phyloP scores from a whole-genome alignment of 2,329 filamentous ascomycete genomes.

The Hortaea sp. region DNA sequence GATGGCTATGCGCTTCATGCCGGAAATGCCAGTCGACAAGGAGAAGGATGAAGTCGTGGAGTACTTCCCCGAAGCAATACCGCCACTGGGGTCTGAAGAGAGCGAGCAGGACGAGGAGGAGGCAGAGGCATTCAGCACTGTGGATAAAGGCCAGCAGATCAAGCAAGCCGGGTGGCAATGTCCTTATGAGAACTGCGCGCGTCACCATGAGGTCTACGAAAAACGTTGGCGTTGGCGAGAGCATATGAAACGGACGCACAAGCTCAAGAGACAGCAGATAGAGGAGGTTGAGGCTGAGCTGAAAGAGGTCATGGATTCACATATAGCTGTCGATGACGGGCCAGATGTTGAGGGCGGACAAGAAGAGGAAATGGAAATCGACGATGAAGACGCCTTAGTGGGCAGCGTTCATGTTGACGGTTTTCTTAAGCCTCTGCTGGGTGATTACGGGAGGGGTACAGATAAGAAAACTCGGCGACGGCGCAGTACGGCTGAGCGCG shows the following conservation, averaged over 20 bases:
- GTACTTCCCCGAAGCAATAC: slow-evolving; percentile 25
- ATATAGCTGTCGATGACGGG: not conserved
- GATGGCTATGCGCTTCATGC: slow-evolving; percentile 46
- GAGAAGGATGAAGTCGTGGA: slow-evolving; percentile 21
- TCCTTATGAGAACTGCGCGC: slow-evolving; percentile 17
- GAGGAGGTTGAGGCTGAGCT: slow-evolving; percentile 3
- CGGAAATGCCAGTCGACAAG: slow-evolving; percentile 8
- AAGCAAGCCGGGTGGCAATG: slow-evolving; percentile 8
- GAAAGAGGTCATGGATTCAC: not conserved
- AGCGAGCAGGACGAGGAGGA: not conserved
- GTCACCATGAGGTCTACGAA: slow-evolving; percentile 16
- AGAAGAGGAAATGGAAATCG: slow-evolving; percentile 33
- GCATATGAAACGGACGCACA: slow-evolving; percentile 23
- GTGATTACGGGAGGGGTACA: not conserved
- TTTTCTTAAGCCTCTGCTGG: slow-evolving; percentile 43
- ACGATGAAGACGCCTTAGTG: slow-evolving; percentile 8
- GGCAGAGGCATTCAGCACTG: not conserved
- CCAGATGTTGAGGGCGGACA: slow-evolving; percentile 31
- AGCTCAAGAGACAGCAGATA: slow-evolving; percentile 9
- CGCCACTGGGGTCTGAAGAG: slow-evolving; percentile 13
- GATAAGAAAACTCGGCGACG: not conserved
- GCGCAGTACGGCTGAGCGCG: not conserved
- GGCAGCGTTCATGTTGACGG: slow-evolving; percentile 61
- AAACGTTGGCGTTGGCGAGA: slow-evolving; percentile 22
- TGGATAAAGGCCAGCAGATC: not conserved